A percentile compares a stretch with the other conserved stretches of the same genome.
These are phyloP conservation scores for Samsoniella hepiali DNA, from an alignment of 2,329 filamentous ascomycete species.

Conservation along the genomic window DNA sequence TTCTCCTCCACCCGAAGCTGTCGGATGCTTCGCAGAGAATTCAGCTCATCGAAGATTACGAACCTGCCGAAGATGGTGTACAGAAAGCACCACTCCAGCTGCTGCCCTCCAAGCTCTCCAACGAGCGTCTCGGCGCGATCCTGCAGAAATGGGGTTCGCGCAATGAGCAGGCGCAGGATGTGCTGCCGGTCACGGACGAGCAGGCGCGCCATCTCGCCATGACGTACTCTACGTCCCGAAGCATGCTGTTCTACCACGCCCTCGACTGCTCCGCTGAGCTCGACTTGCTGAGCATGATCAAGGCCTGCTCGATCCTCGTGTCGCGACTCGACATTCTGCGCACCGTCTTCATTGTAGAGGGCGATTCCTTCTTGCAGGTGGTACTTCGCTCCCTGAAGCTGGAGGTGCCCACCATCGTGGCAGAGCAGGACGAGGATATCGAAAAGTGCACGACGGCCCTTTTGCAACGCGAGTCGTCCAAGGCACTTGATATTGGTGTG, in stretches of 20 bases:
- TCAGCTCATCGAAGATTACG: conserved; percentile 34
- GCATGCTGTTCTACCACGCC: conserved; percentile 2
- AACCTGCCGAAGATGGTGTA: not conserved
- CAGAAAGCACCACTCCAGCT: not conserved
- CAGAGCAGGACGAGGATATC: not conserved
- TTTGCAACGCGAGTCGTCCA: not conserved
- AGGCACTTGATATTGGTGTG: not conserved
- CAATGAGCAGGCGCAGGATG: conserved; percentile 40
- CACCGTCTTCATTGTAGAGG: conserved; percentile 10
- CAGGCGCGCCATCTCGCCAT: conserved; percentile 5
- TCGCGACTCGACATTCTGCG: conserved; percentile 6
- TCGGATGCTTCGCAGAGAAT: conserved; percentile 42
- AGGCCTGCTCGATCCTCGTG: conserved; percentile 1
- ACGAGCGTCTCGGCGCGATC: conserved; percentile 37
- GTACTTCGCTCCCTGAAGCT: not conserved
- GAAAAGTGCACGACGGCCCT: not conserved
- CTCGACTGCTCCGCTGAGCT: not conserved
- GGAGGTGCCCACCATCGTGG: not conserved
- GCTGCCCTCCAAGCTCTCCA: not conserved
- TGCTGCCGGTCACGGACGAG: conserved; percentile 2
- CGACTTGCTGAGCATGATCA: not conserved
- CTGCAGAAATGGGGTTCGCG: conserved; percentile 48
- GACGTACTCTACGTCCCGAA: conserved; percentile 8
- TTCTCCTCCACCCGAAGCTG: conserved; percentile 28
- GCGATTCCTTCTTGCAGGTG: conserved; percentile 6